Base-by-base conservation (phyloP, 2,329 filamentous ascomycete species). In the Cucurbitaria berberidis region DNA sequence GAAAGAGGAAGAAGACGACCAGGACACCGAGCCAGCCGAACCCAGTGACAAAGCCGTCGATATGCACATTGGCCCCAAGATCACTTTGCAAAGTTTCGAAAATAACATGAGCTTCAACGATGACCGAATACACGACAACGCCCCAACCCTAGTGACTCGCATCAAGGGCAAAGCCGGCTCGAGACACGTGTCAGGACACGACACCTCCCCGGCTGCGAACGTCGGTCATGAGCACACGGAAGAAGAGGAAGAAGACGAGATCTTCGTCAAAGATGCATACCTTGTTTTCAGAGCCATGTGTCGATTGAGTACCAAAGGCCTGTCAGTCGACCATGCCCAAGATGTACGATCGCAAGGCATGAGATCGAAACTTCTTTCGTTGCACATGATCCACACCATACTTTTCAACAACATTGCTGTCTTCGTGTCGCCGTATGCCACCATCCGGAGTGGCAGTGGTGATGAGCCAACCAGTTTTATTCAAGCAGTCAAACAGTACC, bases 271-370 rank as follows among this genome's bases (percentile, higher is more conserved):
- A 64, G 95, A 99, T 77, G 93, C 95, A 9, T 99, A 98, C 75
- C 84, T 99, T 19, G 92, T 99, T 40, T 98, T 99, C 78, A 86
- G 95, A 27, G 96, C 95, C 3, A 95, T 99, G 79, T 99, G 96
- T 82, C 96, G 97, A 76, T 81, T 99, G 40, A 97, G 93, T 53
- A 97, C 93, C 58, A 99, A 99, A 74, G 81, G 92, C 35, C 81
- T 99, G 22, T 86, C 90, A 8, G 87, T 92, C 2, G 95, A 99
- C 57, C 93, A 98, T 74, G 86, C 96, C 18, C 92, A 93, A 68
- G 95, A 99, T 69, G 79, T 96, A 45, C 92, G 91, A 50, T 93
- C 93, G 16, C 93, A 97, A 70, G 91, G 93, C 32, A 99, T 99
- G 93, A 88, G 95, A 55, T 97, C 93, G 2, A 99, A 99, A 76